These are phyloP conservation scores for Alisma plantagoaquatica DNA, from an alignment of 106 monocot genomes.

Conservation along the genomic window DNA sequence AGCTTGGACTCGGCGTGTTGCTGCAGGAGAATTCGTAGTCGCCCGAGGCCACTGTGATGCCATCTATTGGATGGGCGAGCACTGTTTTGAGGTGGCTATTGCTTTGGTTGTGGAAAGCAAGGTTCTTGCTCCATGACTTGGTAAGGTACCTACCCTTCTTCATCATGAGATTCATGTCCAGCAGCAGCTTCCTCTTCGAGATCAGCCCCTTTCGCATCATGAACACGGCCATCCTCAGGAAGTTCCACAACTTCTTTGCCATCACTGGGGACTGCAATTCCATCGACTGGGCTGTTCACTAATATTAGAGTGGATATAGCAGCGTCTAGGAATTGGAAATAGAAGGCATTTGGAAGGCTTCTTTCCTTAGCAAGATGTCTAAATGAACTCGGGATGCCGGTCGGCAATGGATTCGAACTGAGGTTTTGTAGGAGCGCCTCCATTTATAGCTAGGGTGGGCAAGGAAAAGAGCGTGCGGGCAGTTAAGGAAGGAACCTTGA, in stretches of 20 bases:
- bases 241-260: conserved; percentile 12
- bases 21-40: conserved; percentile 21
- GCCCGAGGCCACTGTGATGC: neutral
- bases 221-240: conserved; percentile 6
- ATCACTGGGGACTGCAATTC: no score
- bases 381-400: no score
- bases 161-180: conserved; percentile 17
- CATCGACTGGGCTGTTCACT: no score
- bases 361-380: no score
- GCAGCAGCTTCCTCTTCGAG: conserved; percentile 8
- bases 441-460: no score
- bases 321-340: no score
- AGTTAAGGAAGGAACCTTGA: no score
- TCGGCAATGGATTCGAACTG: no score
- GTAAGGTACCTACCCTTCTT: conserved; percentile 5
- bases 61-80: neutral
- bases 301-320: no score
- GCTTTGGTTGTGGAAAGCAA: neutral
- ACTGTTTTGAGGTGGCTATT: neutral
- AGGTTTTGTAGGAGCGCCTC: no score
- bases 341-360: no score
- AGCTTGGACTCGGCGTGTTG: conserved; percentile 12
- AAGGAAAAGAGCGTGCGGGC: no score
- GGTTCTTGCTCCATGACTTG: neutral
- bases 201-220: conserved; percentile 10